Evolutionary conservation across 805 yeast genomes (phyloP), one percentile per base, ranked within the genome.

Genomic region (Wickerhamiella sorbophila): DNA sequence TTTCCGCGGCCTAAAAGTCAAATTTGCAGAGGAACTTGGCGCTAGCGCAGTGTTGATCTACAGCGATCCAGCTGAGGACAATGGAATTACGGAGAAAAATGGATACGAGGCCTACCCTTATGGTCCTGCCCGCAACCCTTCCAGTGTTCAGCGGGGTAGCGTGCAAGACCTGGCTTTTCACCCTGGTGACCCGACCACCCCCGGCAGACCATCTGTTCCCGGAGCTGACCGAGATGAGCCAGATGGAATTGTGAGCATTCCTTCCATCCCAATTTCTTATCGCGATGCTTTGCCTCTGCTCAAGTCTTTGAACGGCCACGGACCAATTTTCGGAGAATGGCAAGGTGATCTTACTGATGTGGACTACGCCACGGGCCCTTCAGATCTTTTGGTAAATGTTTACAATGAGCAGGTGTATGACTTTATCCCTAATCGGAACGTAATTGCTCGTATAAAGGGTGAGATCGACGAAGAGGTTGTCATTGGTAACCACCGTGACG

Each of bases 101-200:
- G 85, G 83, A 4, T 75, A 65, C 54, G 59, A 69, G 49, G 63
- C 83, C 2, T 81, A 81, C 50, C 93, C 91, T 2, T 57, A 73
- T 2, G 91, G 91, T 2, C 80, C 79, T 1, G 86, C 87, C 0
- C 68, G 91, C 48, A 75, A 81, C 54, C 87, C 87, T 31, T 72
- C 79, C 5, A 63, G 80, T 12, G 77, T 82, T 24, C 87, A 81
- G 62, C 67, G 91, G 51, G 91, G 91, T 1, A 75, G 83, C 34
- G 81, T 77, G 4, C 74, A 72, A 56, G 80, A 71, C 53, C 59
- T 79, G 26, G 68, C 80, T 4, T 58, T 57, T 38, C 62, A 66
- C 3, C 86, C 87, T 1, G 91, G 91, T 27, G 91, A 80, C 53
- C 91, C 91, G 15, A 72, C 86, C 0, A 75, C 86, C 1, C 86